These are phyloP conservation scores for Notholithocarpus densiflorus DNA, from an alignment of 306 rosid species.

Conservation along the genomic window DNA sequence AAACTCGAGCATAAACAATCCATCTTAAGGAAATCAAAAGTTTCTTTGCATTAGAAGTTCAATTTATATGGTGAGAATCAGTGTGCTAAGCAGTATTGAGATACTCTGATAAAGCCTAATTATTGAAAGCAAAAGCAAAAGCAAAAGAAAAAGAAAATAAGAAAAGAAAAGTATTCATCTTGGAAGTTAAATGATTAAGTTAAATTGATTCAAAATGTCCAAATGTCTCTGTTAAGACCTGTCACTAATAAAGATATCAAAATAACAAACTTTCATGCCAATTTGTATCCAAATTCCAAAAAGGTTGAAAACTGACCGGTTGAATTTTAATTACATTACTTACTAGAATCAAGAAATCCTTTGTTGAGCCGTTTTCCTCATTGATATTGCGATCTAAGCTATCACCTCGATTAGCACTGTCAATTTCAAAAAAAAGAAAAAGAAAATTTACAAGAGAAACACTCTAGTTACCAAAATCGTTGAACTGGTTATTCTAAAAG, in stretches of 20 bases:
- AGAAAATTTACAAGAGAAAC: conserved; percentile 13
- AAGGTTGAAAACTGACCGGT: conserved; percentile 5
- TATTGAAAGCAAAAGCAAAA: not conserved
- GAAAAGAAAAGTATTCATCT: not conserved
- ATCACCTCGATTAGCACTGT: conserved; percentile 91
- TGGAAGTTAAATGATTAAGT: not conserved
- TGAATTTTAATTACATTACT: conserved; percentile 33
- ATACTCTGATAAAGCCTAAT: not conserved
- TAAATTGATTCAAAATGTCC: not conserved
- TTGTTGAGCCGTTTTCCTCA: conserved; percentile 65
- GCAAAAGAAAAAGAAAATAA: not conserved
- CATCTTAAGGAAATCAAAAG: not conserved
- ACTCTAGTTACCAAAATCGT: not conserved
- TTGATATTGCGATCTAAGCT: conserved; percentile 94
- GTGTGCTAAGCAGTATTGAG: not conserved
- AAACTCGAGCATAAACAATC: not conserved
- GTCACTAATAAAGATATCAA: not conserved
- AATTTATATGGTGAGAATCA: not conserved
- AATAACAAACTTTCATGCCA: not conserved
- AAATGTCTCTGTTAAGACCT: not conserved
- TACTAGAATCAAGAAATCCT: conserved; percentile 93
- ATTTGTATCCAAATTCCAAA: not conserved
- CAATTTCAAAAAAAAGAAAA: conserved; percentile 19
- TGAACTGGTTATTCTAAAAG: conserved; percentile 3
- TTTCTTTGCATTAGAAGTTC: not conserved